Evolutionary conservation across 306 rosid species (phyloP), one percentile per base, ranked within the genome.

Genomic region (Lagenaria siceraria): DNA sequence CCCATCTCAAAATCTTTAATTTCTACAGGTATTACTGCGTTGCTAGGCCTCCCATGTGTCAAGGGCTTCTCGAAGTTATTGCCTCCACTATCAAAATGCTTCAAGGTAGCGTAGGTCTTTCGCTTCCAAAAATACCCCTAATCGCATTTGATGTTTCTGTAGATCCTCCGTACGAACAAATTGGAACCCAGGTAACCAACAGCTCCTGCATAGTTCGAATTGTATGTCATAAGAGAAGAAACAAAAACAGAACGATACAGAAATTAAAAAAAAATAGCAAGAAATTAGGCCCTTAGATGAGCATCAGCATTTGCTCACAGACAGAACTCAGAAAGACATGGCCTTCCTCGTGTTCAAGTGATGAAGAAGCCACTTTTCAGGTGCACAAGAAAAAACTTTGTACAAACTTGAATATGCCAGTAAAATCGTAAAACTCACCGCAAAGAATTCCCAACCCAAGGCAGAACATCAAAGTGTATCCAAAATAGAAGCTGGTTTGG

Each of bases 141-240:
- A 86, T 96, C 99, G 36, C 99, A 96, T 83, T 96, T 96, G 88
- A 96, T 96, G 89, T 96, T 96, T 84, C 98, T 90, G 90, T 96
- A 96, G 90, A 96, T 96, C 92, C 99, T 96, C 89, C 99, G 89
- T 85, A 96, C 99, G 74, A 96, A 96, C 87, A 96, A 89, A 83
- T 92, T 92, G 1, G 99, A 96, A 69, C 99, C 99, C 81, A 96
- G 89, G 80, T 96, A 85, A 77, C 99, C 99, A 78, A 96, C 97
- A 78, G 99, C 99, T 48, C 99, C 99, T 96, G 80, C 87, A 85
- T 22, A 81, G 68, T 13, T 36, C n/a, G 11, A 33, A 72, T 58
- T n/a, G 48, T 1, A 62, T 78, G 10, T 17, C n/a, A 51, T n/a
- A 66, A 38, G 29, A 53, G 1, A 10, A 36, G 17, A 14, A 52